Evolutionary conservation across 768 basidiomycete genomes (phyloP).

Genomic region (Neoboletus subvelutipes): DNA sequence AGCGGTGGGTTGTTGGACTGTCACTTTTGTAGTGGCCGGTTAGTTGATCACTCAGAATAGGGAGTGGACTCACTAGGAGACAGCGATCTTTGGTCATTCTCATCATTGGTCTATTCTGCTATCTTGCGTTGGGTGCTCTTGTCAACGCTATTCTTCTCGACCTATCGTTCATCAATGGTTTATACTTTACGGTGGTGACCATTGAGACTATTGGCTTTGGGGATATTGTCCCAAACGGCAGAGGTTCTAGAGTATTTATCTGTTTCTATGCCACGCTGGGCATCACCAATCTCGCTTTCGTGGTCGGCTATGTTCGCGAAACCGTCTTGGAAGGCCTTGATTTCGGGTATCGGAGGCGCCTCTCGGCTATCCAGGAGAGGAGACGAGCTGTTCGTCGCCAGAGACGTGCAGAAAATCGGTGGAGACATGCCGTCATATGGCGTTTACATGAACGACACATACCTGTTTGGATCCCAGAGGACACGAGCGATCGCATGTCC

Average conservation of each 20-base stretch:
- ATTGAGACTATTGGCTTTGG: conserved; percentile 78
- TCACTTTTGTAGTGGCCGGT: neutral
- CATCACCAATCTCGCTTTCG: conserved; percentile 62
- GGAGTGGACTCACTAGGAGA: conserved; percentile 77
- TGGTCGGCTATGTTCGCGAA: conserved; percentile 64
- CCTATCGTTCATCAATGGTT: conserved; percentile 64
- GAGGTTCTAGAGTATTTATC: conserved; percentile 56
- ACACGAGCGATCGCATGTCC: conserved; percentile 3
- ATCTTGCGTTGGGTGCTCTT: conserved; percentile 72
- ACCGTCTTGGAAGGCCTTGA: conserved; percentile 73
- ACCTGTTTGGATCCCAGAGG: conserved; percentile 55
- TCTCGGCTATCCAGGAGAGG: conserved; percentile 45
- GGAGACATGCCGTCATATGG: conserved; percentile 63
- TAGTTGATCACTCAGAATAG: conserved; percentile 34
- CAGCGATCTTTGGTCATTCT: conserved; percentile 80
- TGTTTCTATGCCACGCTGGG: conserved; percentile 60
- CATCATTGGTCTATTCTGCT: conserved; percentile 69
- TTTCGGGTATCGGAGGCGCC: conserved; percentile 57
- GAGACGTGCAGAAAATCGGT: conserved; percentile 49
- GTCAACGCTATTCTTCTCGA: conserved; percentile 49
- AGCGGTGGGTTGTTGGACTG: conserved; percentile 46
- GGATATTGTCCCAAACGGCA: conserved; percentile 58
- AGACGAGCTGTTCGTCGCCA: conserved; percentile 44
- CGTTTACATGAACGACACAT: conserved; percentile 50
- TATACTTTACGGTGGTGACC: conserved; percentile 76